Base-by-base conservation (phyloP, 345 rosid species). In the Geranium brycei region DNA sequence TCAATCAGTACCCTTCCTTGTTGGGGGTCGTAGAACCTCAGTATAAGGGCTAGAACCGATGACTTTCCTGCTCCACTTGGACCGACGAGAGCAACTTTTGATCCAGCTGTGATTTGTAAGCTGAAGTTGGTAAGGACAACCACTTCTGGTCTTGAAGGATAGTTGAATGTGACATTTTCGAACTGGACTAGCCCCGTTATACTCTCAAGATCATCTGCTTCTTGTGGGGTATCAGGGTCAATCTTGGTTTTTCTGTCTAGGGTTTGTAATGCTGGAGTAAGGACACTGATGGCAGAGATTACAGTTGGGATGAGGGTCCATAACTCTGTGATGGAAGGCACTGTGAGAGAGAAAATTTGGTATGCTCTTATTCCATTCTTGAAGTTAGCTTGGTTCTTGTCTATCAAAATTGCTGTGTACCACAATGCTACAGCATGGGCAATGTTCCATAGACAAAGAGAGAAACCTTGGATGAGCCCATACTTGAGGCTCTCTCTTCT, bases 21-120 rank as follows among this genome's bases (percentile, higher is more conserved):
- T 19, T 4, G 16, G 0, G 81, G 72, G 64, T 82, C 80, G 15
- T 82, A 82, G 73, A 80, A 79, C 70, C 85, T 78, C 6, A 77
- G 75, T 61, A 83, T 7, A 64, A 86, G 79, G 59, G 88, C 84
- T 13, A 86, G 69, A 51, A 83, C 72, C 2, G 88, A 86, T 38
- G 88, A 86, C 68, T 83, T 86, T 38, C 88, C 85, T 0, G 87
- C 81, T 57, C 87, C 91, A 61, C 91, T 83, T 28, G 84, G 87
- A 5, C 88, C 88, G 3, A 81, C 88, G 0, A 83, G 75, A 1
- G 81, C 85, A 11, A 81, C 72, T 64, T 77, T 82, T 41, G 59
- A 58, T 66, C 84, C 85, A 11, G 84, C 71, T 71, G 79, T 82
- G 19, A 82, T 79, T 64, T 68, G 71, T 60, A 86, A 64, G 28